These are phyloP conservation scores for Eimeria acervulina DNA, from an alignment of 169 alveolate genomes.

Conservation along the genomic window DNA sequence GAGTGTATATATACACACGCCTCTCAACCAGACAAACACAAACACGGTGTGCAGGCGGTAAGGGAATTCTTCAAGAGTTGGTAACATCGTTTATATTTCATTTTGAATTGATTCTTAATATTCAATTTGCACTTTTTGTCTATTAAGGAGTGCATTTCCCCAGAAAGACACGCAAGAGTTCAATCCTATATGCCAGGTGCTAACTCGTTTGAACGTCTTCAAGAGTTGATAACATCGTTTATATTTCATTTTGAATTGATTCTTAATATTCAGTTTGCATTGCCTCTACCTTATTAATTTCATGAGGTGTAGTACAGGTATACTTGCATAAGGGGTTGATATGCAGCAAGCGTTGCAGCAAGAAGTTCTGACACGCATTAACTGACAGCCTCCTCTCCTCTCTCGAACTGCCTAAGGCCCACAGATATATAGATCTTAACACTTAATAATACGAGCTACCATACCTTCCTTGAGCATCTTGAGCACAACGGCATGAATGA, in stretches of 20 bases:
- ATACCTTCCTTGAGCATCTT: too few species aligned
- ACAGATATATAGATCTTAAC: too few species aligned
- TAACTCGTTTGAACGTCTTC: not conserved
- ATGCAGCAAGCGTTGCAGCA: too few species aligned
- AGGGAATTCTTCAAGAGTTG: not conserved
- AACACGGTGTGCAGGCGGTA: not conserved
- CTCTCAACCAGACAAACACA: not conserved
- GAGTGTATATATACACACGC: not conserved
- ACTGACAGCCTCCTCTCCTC: too few species aligned
- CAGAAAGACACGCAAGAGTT: not conserved
- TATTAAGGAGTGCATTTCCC: not conserved
- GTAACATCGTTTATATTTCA: not conserved
- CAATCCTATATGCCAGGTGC: not conserved
- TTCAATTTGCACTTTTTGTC: not conserved
- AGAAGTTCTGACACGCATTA: too few species aligned
- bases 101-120: not conserved
- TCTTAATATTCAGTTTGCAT: not conserved
- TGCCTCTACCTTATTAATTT: not conserved
- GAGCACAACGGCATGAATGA: too few species aligned
- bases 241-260: not conserved
- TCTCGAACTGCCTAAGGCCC: too few species aligned
- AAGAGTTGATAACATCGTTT: not conserved
- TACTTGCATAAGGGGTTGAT: too few species aligned
- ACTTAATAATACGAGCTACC: too few species aligned
- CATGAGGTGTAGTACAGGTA: too few species aligned